These are phyloP conservation scores for Russula emetica DNA, from an alignment of 768 basidiomycete species.

Conservation along the genomic window DNA sequence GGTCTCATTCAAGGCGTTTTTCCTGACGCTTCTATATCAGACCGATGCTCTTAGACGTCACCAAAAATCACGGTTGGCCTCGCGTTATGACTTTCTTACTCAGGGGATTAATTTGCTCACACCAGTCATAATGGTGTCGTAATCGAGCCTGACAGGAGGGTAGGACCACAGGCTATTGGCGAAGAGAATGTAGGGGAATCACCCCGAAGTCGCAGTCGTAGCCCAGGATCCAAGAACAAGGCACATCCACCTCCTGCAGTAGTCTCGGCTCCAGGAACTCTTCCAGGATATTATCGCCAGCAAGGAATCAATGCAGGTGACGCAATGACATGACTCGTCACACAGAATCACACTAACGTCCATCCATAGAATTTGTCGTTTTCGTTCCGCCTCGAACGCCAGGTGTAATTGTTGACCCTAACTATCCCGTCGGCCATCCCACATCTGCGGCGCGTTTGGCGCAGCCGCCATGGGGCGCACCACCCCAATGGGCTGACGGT, in stretches of 20 bases:
- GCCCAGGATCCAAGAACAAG: constrained; percentile 43
- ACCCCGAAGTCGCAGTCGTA: constrained; percentile 49
- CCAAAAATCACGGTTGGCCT: constrained; percentile 66
- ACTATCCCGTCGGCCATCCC: constrained; percentile 46
- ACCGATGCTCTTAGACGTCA: constrained; percentile 79
- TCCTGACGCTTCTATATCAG: constrained; percentile 36
- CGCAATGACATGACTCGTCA: constrained; percentile 18
- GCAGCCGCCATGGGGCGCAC: constrained; percentile 35
- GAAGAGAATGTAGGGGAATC: constrained; percentile 33
- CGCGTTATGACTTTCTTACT: constrained; percentile 16
- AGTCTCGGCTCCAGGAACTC: constrained; percentile 37
- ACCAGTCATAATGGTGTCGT: constrained; percentile 63
- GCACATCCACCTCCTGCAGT: constrained; percentile 32
- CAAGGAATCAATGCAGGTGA: constrained; percentile 52
- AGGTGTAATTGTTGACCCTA: constrained; percentile 42
- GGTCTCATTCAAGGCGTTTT: neutral
- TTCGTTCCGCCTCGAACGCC: constrained; percentile 34
- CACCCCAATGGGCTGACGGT: constrained; percentile 40
- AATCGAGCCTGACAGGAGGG: constrained; percentile 45
- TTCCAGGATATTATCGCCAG: constrained; percentile 62
- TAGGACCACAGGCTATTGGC: constrained; percentile 28
- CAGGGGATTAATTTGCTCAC: constrained; percentile 10
- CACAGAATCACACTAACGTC: constrained; percentile 7
- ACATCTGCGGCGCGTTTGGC: constrained; percentile 48
- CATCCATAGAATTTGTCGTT: constrained; percentile 14